Evolutionary conservation across 2,329 filamentous ascomycete genomes (phyloP).

Genomic region (Xylariaceae sp.): DNA sequence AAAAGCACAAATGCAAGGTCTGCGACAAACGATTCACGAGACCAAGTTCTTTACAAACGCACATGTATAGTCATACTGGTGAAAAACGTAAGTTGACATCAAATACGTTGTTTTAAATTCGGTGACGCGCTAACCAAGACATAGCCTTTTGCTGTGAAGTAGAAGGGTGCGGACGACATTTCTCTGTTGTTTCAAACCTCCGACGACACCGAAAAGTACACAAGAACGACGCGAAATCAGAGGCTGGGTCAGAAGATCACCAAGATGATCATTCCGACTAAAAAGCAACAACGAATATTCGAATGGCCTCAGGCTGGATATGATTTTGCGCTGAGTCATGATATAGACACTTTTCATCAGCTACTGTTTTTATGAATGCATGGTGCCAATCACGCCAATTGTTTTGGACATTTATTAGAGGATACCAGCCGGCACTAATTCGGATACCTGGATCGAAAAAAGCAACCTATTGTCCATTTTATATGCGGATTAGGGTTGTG

Average conservation of each 20-base stretch:
- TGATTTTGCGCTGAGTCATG: constrained; percentile 10
- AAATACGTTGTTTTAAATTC: not conserved
- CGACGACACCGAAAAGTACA: constrained; percentile 96
- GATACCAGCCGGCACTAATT: constrained; percentile 28
- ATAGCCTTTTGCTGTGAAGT: constrained; percentile 92
- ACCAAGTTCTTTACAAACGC: constrained; percentile 91
- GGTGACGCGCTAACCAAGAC: constrained; percentile 17
- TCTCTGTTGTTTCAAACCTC: constrained; percentile 96
- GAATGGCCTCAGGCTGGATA: constrained; percentile 14
- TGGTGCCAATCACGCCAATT: constrained; percentile 21
- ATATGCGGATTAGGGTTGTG: constrained; percentile 28
- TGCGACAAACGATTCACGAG: constrained; percentile 97
- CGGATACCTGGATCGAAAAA: constrained; percentile 32
- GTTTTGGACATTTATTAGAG: constrained; percentile 34
- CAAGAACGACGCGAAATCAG: constrained; percentile 73
- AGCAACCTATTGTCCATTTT: constrained; percentile 19
- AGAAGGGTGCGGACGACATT: constrained; percentile 92
- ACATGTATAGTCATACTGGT: constrained; percentile 98
- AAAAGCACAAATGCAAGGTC: constrained; percentile 99
- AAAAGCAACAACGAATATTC: constrained; percentile 23
- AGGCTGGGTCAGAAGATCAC: constrained; percentile 68
- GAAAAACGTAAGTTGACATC: constrained; percentile 82
- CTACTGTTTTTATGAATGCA: constrained; percentile 5
- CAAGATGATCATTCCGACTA: constrained; percentile 67
- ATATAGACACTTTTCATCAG: constrained; percentile 8